Evolutionary conservation across 805 yeast genomes (phyloP).

Genomic region (Ogataea pini): DNA sequence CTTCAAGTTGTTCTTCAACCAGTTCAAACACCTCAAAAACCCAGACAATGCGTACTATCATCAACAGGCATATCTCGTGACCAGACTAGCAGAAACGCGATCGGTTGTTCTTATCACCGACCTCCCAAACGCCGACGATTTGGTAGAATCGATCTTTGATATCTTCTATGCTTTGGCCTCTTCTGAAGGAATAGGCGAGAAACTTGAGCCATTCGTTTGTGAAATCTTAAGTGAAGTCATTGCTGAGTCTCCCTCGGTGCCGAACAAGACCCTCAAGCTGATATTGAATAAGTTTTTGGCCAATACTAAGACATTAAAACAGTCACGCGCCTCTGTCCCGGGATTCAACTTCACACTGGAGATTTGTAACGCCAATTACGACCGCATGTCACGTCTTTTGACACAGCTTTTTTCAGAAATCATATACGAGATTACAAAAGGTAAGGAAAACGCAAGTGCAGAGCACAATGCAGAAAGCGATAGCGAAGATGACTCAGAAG

Average conservation of each 20-base stretch:
- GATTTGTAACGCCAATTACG: conserved; percentile 69
- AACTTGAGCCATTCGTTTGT: conserved; percentile 60
- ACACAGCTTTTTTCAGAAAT: conserved; percentile 81
- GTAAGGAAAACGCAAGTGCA: conserved; percentile 22
- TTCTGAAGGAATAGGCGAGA: conserved; percentile 44
- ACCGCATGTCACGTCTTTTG: conserved; percentile 70
- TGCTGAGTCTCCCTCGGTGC: conserved; percentile 66
- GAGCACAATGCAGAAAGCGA: conserved; percentile 25
- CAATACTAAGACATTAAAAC: conserved; percentile 28
- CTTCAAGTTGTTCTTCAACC: conserved; percentile 65
- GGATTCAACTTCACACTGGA: conserved; percentile 65
- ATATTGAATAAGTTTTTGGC: conserved; percentile 64
- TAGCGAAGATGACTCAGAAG: conserved; percentile 24
- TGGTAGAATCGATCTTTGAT: conserved; percentile 58
- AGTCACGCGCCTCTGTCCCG: conserved; percentile 43
- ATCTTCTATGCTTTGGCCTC: conserved; percentile 58
- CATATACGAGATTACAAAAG: conserved; percentile 50
- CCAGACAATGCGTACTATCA: conserved; percentile 59
- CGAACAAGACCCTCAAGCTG: conserved; percentile 58
- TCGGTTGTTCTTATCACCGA: conserved; percentile 75
- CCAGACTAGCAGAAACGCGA: conserved; percentile 71
- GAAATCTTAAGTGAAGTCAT: conserved; percentile 76
- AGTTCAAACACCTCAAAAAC: conserved; percentile 53
- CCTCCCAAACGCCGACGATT: conserved; percentile 57
- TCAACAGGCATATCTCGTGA: conserved; percentile 65